phyloP scores from a whole-genome alignment of 805 yeast species.

The Lachancea meyersii region DNA sequence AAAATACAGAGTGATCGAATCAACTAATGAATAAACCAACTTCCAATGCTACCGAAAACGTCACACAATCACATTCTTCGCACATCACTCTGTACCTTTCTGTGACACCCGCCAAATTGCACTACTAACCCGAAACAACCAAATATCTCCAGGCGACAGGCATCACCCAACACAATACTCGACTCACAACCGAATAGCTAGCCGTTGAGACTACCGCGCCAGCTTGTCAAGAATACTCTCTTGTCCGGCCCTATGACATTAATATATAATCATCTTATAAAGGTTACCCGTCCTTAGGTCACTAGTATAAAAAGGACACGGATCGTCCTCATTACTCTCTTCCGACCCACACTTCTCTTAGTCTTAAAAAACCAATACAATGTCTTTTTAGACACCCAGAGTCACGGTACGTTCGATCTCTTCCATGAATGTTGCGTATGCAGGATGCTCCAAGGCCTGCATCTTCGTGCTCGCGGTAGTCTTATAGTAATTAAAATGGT shows the following conservation, averaged over 20 bases:
- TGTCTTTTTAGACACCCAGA: constrained; percentile 65
- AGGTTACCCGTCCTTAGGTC: neutral
- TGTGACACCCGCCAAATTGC: too few relatives aligned
- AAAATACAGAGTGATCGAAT: too few relatives aligned
- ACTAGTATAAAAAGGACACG: neutral
- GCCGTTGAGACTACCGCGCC: too few relatives aligned
- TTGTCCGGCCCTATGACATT: neutral
- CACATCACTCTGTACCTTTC: too few relatives aligned
- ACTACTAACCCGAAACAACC: too few relatives aligned
- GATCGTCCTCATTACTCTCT: neutral
- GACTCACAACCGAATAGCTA: neutral
- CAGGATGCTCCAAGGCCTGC: constrained; percentile 16
- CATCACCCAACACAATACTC: too few relatives aligned
- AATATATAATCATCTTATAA: neutral
- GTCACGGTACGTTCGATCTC: constrained; percentile 39
- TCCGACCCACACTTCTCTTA: neutral
- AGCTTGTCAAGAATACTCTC: neutral
- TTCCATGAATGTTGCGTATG: constrained; percentile 12
- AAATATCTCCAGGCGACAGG: too few relatives aligned
- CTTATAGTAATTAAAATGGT: constrained; percentile 52
- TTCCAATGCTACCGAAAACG: too few relatives aligned
- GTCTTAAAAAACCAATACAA: constrained; percentile 30
- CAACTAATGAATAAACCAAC: too few relatives aligned
- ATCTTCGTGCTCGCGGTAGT: constrained; percentile 90
- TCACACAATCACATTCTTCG: too few relatives aligned